These are phyloP conservation scores for Clausena lansium DNA, from an alignment of 345 rosid genomes.

Conservation along the genomic window DNA sequence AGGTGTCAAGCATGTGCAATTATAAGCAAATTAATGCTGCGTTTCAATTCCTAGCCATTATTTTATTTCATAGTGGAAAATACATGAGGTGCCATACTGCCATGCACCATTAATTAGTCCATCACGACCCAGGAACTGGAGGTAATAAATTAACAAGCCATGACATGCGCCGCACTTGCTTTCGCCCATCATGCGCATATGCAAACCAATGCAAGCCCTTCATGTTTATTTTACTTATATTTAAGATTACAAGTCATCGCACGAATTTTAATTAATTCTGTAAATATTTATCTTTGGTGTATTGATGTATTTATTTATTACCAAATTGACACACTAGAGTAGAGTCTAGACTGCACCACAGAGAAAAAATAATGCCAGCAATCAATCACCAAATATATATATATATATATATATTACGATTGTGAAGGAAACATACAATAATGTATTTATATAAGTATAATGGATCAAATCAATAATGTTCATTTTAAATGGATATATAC, in stretches of 20 bases:
- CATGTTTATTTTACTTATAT: background rate
- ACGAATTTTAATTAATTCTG: background rate
- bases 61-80: slow-evolving; percentile 1
- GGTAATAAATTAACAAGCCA: background rate
- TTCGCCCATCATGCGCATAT: background rate
- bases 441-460: too few relatives aligned
- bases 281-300: too few relatives aligned
- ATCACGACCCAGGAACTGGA: background rate
- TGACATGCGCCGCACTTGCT: slow-evolving; percentile 1
- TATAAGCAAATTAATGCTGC: background rate
- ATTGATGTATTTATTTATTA: too few relatives aligned
- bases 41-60: background rate
- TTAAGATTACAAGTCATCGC: background rate
- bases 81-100: background rate
- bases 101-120: too few relatives aligned
- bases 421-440: too few relatives aligned
- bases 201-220: background rate
- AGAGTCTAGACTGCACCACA: background rate
- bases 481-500: too few relatives aligned
- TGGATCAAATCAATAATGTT: too few relatives aligned
- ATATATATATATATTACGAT: too few relatives aligned
- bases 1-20: slow-evolving; percentile 14
- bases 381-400: background rate
- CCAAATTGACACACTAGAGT: too few relatives aligned
- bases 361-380: background rate